phyloP scores from a whole-genome alignment of 495 filamentous ascomycete genomes.

The Aspergillus saccharolyticus region DNA sequence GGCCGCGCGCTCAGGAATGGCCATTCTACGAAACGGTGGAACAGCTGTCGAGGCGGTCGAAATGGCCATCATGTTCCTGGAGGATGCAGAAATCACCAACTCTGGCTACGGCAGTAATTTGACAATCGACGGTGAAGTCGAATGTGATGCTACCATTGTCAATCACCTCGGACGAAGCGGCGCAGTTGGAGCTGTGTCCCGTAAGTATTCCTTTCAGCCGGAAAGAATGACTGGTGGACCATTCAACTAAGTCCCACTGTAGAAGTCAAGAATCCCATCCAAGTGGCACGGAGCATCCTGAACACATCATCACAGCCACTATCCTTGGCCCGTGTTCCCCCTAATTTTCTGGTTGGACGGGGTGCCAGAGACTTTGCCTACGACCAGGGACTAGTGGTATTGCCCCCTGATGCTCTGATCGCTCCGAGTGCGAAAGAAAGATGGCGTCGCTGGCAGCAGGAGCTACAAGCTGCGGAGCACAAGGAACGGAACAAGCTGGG shows the following conservation, averaged over 20 bases:
- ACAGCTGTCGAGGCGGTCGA: slow-evolving; percentile 89
- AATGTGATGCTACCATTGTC: slow-evolving; percentile 89
- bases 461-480: slow-evolving; percentile 56
- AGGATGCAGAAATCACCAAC: slow-evolving; percentile 94
- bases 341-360: slow-evolving; percentile 80
- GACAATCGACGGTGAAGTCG: slow-evolving; percentile 82
- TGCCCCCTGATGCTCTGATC: slow-evolving; percentile 67
- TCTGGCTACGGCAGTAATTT: slow-evolving; percentile 94
- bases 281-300: slow-evolving; percentile 75
- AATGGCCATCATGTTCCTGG: slow-evolving; percentile 76
- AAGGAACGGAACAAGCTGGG: slow-evolving; percentile 12
- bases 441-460: slow-evolving; percentile 69
- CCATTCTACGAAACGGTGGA: slow-evolving; percentile 68
- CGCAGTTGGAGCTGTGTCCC: slow-evolving; percentile 80
- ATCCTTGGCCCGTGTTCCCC: slow-evolving; percentile 80
- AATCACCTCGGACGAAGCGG: slow-evolving; percentile 89
- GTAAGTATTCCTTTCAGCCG: slow-evolving; percentile 49
- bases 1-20: slow-evolving; percentile 75
- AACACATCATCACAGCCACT: slow-evolving; percentile 66
- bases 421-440: slow-evolving; percentile 69
- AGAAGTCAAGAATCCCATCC: slow-evolving; percentile 93
- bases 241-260: slow-evolving; percentile 3
- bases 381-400: slow-evolving; percentile 62
- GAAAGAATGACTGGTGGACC: neutral
- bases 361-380: slow-evolving; percentile 83